Evolutionary conservation across 2,329 filamentous ascomycete genomes (phyloP).

Genomic region (Metarhizium brunneum): DNA sequence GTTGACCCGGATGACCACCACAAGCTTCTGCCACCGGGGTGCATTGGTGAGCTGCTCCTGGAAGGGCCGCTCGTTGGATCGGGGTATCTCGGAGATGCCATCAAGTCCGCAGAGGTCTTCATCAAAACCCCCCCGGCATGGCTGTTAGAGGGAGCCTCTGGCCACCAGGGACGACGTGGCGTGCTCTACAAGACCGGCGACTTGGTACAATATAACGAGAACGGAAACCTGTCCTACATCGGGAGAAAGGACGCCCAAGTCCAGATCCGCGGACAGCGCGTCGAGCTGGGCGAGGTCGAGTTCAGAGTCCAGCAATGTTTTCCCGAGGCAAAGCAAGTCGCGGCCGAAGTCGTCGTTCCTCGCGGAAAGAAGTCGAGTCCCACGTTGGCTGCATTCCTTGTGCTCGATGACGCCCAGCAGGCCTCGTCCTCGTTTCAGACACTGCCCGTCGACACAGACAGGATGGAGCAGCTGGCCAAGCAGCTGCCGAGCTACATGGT

Average conservation of each 20-base stretch:
- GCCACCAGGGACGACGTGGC: not conserved
- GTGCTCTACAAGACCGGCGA: not conserved
- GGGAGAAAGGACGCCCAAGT: not conserved
- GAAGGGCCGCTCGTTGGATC: not conserved
- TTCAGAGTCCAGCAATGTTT: too few species aligned
- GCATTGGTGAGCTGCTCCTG: not conserved
- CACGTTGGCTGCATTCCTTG: too few species aligned
- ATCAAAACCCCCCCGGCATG: not conserved
- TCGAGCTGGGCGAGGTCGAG: not conserved
- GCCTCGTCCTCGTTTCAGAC: too few species aligned
- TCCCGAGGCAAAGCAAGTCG: too few species aligned
- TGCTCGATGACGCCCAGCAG: too few species aligned
- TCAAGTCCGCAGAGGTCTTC: not conserved
- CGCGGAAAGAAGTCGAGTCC: too few species aligned
- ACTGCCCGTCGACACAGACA: too few species aligned
- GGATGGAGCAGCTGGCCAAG: too few species aligned
- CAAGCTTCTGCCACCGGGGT: not conserved
- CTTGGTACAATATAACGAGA: not conserved
- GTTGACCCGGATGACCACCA: not conserved
- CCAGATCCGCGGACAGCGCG: not conserved
- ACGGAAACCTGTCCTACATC: not conserved
- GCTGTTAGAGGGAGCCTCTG: not conserved
- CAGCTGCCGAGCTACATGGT: too few species aligned
- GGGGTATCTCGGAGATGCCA: not conserved
- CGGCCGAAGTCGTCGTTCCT: too few species aligned